Evolutionary conservation across 768 basidiomycete species (phyloP).

Genomic region (Mycena pura): DNA sequence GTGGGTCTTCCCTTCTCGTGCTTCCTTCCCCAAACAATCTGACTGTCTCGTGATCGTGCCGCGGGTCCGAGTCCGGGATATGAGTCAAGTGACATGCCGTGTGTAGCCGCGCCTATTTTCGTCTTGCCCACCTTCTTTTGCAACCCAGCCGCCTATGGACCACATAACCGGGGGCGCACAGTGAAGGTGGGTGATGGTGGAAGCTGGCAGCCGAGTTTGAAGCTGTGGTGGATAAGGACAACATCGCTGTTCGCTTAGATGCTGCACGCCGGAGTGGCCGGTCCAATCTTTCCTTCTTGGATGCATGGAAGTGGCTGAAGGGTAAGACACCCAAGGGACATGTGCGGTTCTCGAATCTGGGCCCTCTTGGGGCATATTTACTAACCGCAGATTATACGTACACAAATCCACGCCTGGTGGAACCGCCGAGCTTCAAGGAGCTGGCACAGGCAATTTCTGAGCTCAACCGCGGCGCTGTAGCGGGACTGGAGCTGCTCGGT

Average conservation of each 20-base stretch:
- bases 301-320: background rate
- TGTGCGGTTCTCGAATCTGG: background rate
- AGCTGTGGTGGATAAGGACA: background rate
- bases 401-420: background rate
- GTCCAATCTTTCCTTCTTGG: background rate
- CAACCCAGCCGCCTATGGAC: background rate
- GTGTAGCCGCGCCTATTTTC: too few relatives aligned
- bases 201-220: background rate
- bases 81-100: too few relatives aligned
- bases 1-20: too few relatives aligned
- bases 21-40: too few relatives aligned
- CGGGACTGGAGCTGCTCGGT: background rate
- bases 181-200: too few relatives aligned
- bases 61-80: too few relatives aligned
- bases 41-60: too few relatives aligned
- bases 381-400: conserved; percentile 9
- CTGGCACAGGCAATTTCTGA: background rate
- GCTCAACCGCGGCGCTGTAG: conserved; percentile 2
- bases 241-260: background rate
- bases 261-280: background rate
- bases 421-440: background rate
- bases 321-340: background rate
- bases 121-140: background rate
- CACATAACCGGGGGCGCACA: background rate
- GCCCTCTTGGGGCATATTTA: background rate